A percentile compares a stretch with the other conserved stretches of the same genome.
Evolutionary conservation across 441 rosid species (phyloP).

Genomic region (Syzygium malaccense): DNA sequence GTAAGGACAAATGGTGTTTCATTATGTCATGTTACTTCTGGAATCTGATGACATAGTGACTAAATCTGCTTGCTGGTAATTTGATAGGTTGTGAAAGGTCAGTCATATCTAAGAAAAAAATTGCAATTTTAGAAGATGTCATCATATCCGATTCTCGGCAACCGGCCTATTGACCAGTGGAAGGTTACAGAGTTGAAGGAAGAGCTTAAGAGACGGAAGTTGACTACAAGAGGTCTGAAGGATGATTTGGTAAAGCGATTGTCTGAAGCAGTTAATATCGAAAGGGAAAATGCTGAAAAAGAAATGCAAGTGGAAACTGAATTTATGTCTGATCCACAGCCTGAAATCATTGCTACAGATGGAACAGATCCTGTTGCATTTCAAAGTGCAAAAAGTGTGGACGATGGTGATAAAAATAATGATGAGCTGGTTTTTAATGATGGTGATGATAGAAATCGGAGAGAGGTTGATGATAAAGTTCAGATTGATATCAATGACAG

Average conservation of each 20-base stretch:
- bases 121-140: conserved; percentile 57
- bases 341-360: conserved; percentile 5
- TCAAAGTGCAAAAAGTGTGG: conserved; percentile 17
- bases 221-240: conserved; percentile 74
- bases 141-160: conserved; percentile 59
- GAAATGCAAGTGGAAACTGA: conserved; percentile 14
- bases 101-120: conserved; percentile 13
- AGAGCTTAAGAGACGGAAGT: conserved; percentile 75
- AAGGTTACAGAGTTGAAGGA: conserved; percentile 91
- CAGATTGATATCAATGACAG: conserved; percentile 33
- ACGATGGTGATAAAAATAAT: conserved; percentile 3
- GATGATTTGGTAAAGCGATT: conserved; percentile 81
- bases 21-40: background rate
- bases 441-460: conserved; percentile 10
- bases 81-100: background rate
- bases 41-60: background rate
- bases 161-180: conserved; percentile 84
- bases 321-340: conserved; percentile 8
- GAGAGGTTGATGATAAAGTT: conserved; percentile 25
- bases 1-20: background rate
- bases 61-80: background rate
- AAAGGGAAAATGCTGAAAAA: conserved; percentile 37
- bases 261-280: conserved; percentile 64
- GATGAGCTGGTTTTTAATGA: background rate
- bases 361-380: conserved; percentile 13